phyloP scores from a whole-genome alignment of 176 grass and related monocot genomes.

The Musa itinerans region DNA sequence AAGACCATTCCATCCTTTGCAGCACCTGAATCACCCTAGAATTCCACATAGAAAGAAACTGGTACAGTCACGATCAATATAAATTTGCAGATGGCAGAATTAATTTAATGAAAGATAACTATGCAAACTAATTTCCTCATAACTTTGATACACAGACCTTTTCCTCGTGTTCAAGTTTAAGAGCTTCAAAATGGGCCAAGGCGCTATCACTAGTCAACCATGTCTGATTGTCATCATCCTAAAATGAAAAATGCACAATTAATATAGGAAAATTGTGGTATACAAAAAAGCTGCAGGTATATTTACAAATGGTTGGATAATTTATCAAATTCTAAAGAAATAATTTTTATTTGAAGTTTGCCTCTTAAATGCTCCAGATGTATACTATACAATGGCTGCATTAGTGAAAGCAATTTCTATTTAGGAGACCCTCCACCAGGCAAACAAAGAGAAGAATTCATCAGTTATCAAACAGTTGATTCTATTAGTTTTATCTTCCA shows the following conservation, averaged over 20 bases:
- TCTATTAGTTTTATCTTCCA: no score
- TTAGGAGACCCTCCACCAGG: no score
- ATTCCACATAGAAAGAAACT: conserved; percentile 17
- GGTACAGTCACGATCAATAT: conserved; percentile 19
- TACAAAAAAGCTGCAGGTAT: background rate
- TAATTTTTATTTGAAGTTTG: no score
- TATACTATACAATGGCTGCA: no score
- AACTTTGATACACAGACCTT: conserved; percentile 33
- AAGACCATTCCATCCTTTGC: conserved; percentile 44
- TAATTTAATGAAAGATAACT: background rate
- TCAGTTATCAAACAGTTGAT: no score
- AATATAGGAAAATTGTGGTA: background rate
- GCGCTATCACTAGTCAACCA: conserved; percentile 68
- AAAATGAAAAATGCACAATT: conserved; percentile 17
- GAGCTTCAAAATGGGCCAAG: conserved; percentile 71
- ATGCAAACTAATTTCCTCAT: background rate
- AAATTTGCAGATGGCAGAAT: background rate
- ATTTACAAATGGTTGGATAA: no score
- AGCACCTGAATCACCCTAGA: conserved; percentile 47
- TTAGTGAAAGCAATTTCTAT: no score
- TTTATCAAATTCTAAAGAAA: no score
- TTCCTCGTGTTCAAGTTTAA: conserved; percentile 45
- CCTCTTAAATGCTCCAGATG: no score
- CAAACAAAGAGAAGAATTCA: no score
- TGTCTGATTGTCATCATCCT: conserved; percentile 45